These are phyloP conservation scores for Rhynchosporium agropyri DNA, from an alignment of 2,329 filamentous ascomycete species.

Conservation along the genomic window DNA sequence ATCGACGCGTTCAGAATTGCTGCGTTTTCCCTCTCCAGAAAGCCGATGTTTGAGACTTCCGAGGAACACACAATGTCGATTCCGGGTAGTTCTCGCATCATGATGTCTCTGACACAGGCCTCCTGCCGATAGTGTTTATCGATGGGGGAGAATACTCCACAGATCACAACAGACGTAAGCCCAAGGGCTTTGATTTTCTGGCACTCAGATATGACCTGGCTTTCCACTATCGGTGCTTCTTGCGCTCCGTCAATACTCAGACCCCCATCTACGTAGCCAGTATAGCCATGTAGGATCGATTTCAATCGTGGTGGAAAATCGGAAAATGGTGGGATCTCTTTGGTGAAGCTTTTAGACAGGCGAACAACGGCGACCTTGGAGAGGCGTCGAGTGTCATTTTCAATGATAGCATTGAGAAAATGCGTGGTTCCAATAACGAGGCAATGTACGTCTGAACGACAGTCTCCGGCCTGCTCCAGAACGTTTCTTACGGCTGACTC, in stretches of 20 bases:
- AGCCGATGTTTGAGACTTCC: constrained; percentile 15
- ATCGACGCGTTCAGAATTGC: constrained; percentile 64
- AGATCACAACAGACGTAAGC: neutral
- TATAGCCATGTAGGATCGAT: constrained; percentile 6
- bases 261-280: constrained; percentile 4
- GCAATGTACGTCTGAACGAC: constrained; percentile 1
- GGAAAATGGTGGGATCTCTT: constrained; percentile 11
- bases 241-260: constrained; percentile 18
- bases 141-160: constrained; percentile 11
- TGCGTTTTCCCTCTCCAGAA: constrained; percentile 53
- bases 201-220: constrained; percentile 1
- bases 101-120: neutral
- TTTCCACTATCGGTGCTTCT: constrained; percentile 11
- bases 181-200: constrained; percentile 9
- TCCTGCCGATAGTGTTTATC: constrained; percentile 14
- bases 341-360: constrained; percentile 6
- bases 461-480: constrained; percentile 1
- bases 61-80: constrained; percentile 11
- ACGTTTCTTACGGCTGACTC: constrained; percentile 11
- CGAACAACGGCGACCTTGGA: constrained; percentile 7
- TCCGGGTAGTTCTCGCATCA: neutral
- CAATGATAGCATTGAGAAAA: constrained; percentile 16
- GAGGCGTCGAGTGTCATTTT: constrained; percentile 5
- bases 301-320: constrained; percentile 19
- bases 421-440: constrained; percentile 21